These are phyloP conservation scores for Sclerotinia minor DNA, from an alignment of 2,329 filamentous ascomycete species.

Conservation along the genomic window DNA sequence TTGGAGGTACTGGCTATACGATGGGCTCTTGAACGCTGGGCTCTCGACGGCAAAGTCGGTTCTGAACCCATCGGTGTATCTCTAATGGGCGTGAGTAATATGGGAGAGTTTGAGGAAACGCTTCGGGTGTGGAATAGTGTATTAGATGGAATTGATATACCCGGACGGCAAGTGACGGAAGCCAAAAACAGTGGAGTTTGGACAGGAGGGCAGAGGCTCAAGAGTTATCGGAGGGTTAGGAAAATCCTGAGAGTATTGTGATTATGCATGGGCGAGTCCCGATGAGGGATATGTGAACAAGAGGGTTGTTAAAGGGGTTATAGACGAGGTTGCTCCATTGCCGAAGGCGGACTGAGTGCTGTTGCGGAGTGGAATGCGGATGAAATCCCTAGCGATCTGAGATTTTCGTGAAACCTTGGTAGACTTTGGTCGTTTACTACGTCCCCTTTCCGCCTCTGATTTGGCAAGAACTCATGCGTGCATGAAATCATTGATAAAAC, in stretches of 20 bases:
- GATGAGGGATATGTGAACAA: slow-evolving; percentile 48
- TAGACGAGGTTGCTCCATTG: slow-evolving; percentile 31
- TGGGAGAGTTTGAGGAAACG: slow-evolving; percentile 64
- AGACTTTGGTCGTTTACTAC: slow-evolving; percentile 27
- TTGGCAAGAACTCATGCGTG: background rate
- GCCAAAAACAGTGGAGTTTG: slow-evolving; percentile 41
- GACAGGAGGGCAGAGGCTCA: slow-evolving; percentile 50
- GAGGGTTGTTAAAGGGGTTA: slow-evolving; percentile 37
- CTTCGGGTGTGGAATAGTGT: slow-evolving; percentile 58
- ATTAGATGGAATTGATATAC: slow-evolving; percentile 46
- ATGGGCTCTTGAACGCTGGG: slow-evolving; percentile 70
- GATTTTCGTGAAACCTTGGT: slow-evolving; percentile 12
- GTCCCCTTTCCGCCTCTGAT: background rate
- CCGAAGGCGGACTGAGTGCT: slow-evolving; percentile 3
- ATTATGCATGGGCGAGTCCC: slow-evolving; percentile 64
- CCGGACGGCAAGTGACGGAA: slow-evolving; percentile 37
- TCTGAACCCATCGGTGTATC: slow-evolving; percentile 53
- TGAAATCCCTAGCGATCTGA: slow-evolving; percentile 22
- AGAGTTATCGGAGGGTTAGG: slow-evolving; percentile 56
- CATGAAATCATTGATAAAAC: background rate
- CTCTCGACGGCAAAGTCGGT: slow-evolving; percentile 47
- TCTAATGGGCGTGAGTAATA: slow-evolving; percentile 65
- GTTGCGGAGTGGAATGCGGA: slow-evolving; percentile 22
- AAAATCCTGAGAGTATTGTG: slow-evolving; percentile 54
- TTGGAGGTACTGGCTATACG: slow-evolving; percentile 83